Percentiles rank a stretch among this genome's conserved stretches.
Evolutionary conservation across 2,329 filamentous ascomycete genomes (phyloP).

Genomic region (Ascosphaera acerosa): DNA sequence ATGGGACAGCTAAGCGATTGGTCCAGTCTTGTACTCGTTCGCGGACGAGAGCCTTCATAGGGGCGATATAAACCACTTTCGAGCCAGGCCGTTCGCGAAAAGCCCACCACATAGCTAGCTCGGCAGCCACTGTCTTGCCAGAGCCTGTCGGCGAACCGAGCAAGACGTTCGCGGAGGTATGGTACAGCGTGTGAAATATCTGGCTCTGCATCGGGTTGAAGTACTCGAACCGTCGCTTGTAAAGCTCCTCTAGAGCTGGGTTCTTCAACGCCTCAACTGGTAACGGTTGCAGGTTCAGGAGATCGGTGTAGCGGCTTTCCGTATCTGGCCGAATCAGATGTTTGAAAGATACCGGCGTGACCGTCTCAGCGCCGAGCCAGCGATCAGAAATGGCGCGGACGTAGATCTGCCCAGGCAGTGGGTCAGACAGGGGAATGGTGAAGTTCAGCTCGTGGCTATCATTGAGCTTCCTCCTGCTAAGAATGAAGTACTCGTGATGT

Average conservation of each 20-base stretch:
- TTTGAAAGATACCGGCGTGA: conserved; percentile 87
- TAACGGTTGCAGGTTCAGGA: conserved; percentile 74
- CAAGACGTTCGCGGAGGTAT: conserved; percentile 75
- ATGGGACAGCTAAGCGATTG: conserved; percentile 48
- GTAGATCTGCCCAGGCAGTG: conserved; percentile 85
- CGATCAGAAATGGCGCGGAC: conserved; percentile 82
- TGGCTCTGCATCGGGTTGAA: conserved; percentile 99
- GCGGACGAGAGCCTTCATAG: conserved; percentile 95
- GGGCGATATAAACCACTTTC: conserved; percentile 96
- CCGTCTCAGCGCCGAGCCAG: conserved; percentile 91
- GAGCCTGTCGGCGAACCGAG: conserved; percentile 90
- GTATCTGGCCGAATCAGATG: conserved; percentile 94
- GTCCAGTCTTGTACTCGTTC: conserved; percentile 94
- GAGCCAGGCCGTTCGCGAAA: conserved; percentile 84
- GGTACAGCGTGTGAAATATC: conserved; percentile 89
- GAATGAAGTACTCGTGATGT: conserved; percentile 89
- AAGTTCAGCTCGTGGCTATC: conserved; percentile 97
- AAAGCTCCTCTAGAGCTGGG: conserved; percentile 63
- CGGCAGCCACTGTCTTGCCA: conserved; percentile 89
- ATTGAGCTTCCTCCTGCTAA: conserved; percentile 68
- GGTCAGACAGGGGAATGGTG: conserved; percentile 83
- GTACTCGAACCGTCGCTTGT: conserved; percentile 68
- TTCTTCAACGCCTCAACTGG: conserved; percentile 75
- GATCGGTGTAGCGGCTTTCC: conserved; percentile 86
- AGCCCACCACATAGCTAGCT: conserved; percentile 98